Conservation (phyloP, 2,329 filamentous ascomycete genomes). For the Metarhizium anisopliae region DNA sequence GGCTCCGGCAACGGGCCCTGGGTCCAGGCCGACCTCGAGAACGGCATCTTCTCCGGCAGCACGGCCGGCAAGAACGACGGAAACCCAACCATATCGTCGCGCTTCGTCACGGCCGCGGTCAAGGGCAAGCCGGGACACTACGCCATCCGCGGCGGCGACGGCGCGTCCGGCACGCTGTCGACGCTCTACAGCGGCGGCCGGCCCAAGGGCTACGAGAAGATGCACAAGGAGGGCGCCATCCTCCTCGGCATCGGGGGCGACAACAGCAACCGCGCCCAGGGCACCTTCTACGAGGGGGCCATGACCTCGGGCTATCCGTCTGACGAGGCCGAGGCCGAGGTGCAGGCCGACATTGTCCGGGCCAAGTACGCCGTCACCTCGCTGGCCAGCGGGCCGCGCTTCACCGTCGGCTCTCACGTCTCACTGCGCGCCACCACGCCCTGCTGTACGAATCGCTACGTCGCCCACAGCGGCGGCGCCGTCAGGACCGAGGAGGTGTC, state of each 20-base stretch:
- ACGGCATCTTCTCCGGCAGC: constrained; percentile 52
- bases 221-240: constrained; percentile 57
- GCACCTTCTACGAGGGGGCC: constrained; percentile 57
- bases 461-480: constrained; percentile 40
- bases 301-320: constrained; percentile 55
- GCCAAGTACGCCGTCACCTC: constrained; percentile 17
- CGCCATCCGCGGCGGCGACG: constrained; percentile 51
- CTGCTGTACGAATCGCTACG: constrained; percentile 43
- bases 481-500: constrained; percentile 48
- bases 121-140: constrained; percentile 49
- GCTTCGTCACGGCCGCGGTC: constrained; percentile 47
- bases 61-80: constrained; percentile 35
- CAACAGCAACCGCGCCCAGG: constrained; percentile 49
- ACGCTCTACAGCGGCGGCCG: constrained; percentile 51
- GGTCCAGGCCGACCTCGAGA: constrained; percentile 63
- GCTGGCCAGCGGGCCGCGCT: constrained; percentile 35
- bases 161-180: constrained; percentile 42
- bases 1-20: constrained; percentile 53
- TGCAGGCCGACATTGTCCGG: constrained; percentile 49
- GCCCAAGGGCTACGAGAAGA: constrained; percentile 44
- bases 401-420: constrained; percentile 39
- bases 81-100: constrained; percentile 41
- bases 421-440: constrained; percentile 47
- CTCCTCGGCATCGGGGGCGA: constrained; percentile 65
- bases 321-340: constrained; percentile 46